phyloP scores from a whole-genome alignment of 768 basidiomycete genomes.

The Mycena vulgaris region DNA sequence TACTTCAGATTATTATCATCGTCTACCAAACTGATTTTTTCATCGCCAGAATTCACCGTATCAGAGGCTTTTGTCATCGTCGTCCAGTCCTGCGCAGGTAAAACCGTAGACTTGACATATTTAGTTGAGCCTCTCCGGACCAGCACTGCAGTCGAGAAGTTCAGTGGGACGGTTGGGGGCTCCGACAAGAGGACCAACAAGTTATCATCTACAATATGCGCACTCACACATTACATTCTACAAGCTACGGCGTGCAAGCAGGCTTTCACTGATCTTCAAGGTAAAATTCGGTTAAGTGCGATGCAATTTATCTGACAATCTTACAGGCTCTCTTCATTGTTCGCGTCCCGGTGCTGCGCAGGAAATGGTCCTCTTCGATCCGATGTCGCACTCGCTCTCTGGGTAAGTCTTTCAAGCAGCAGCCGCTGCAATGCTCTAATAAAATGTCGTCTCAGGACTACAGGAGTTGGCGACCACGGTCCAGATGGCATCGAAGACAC shows the following conservation, averaged over 20 bases:
- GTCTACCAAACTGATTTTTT: neutral
- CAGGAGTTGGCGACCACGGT: constrained; percentile 3
- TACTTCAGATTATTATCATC: neutral
- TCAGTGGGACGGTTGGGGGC: constrained; percentile 6
- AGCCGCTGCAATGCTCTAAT: neutral
- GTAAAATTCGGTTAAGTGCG: neutral
- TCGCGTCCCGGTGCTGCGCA: neutral
- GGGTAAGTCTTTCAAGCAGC: neutral
- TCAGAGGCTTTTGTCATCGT: neutral
- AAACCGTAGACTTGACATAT: neutral
- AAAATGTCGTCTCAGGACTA: neutral
- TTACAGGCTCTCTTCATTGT: neutral
- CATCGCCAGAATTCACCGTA: neutral
- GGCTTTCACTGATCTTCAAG: constrained; percentile 8
- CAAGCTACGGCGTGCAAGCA: neutral
- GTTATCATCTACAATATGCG: neutral
- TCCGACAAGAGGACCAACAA: neutral
- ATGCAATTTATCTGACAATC: too few species aligned
- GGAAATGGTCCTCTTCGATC: constrained; percentile 1
- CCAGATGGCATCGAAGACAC: neutral
- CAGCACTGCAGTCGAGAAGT: neutral
- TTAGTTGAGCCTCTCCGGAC: constrained; percentile 6
- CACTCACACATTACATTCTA: neutral
- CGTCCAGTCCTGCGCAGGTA: neutral
- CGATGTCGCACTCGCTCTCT: neutral